phyloP scores from a whole-genome alignment of 75 land plant genomes.

The Sequoia sempervirens region DNA sequence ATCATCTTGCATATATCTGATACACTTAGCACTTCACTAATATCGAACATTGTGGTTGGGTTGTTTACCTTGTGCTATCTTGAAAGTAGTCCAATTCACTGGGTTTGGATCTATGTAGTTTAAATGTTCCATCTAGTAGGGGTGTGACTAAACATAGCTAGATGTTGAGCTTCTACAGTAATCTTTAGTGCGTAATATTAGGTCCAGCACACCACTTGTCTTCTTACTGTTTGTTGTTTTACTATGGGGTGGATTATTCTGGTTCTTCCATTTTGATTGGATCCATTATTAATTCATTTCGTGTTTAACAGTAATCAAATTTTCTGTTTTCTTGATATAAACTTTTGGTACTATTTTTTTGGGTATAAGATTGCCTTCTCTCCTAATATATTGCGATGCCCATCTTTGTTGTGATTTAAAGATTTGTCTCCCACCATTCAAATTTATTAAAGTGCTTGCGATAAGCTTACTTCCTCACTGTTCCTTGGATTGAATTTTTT shows the following conservation, averaged over 20 bases:
- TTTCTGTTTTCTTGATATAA: neutral
- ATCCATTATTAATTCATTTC: neutral
- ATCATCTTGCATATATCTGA: neutral
- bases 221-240: neutral
- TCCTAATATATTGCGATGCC: neutral
- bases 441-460: neutral
- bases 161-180: too few species aligned
- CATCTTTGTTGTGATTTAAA: neutral
- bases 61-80: neutral
- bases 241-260: neutral
- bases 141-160: too few species aligned
- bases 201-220: neutral
- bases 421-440: neutral
- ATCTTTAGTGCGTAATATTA: neutral
- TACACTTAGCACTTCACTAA: neutral
- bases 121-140: neutral
- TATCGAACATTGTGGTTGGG: neutral
- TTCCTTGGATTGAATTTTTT: neutral
- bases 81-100: too few species aligned
- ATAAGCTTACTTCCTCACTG: neutral
- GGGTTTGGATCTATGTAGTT: neutral
- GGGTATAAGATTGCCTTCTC: neutral
- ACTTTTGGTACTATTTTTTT: neutral
- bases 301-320: neutral
- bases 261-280: neutral